These are phyloP conservation scores for Apodospora peruviana DNA, from an alignment of 495 filamentous ascomycete genomes.

Conservation along the genomic window DNA sequence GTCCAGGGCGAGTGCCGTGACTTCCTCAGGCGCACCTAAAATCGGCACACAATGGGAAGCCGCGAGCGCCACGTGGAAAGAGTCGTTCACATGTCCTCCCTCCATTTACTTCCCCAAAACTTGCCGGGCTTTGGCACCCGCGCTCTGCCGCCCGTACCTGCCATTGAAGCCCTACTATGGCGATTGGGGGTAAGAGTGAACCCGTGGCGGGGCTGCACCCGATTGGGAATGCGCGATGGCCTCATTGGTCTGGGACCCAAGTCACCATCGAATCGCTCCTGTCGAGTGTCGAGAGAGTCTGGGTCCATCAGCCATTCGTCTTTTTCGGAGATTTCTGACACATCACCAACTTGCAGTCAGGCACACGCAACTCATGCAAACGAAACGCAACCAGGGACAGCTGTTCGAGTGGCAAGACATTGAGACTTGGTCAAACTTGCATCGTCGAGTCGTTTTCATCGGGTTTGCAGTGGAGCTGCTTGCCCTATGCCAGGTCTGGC, in stretches of 20 bases:
- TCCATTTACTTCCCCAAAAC: not conserved
- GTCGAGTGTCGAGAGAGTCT: no score
- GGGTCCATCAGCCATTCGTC: no score
- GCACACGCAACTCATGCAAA: not conserved
- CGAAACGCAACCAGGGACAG: not conserved
- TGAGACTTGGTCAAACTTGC: not conserved
- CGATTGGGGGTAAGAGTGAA: slow-evolving; percentile 5
- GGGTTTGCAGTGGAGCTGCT: no score
- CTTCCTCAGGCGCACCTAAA: not conserved
- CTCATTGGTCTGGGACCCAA: slow-evolving; percentile 4
- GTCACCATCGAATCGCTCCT: no score
- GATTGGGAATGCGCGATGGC: slow-evolving; percentile 12
- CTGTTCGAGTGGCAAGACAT: not conserved
- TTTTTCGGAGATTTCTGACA: not conserved
- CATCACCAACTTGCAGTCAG: not conserved
- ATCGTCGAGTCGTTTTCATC: not conserved
- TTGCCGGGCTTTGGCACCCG: not conserved
- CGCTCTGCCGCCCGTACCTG: no score
- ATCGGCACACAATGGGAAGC: not conserved
- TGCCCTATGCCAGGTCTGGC: not conserved
- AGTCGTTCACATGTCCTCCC: slow-evolving; percentile 3
- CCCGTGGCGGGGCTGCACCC: slow-evolving; percentile 8
- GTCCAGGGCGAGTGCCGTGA: not conserved
- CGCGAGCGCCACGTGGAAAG: slow-evolving; percentile 1
- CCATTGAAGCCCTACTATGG: slow-evolving; percentile 1